A percentile compares a stretch with the other conserved stretches of the same genome.
Conservation (phyloP, 441 rosid species). For the Corymbia calophylla region DNA sequence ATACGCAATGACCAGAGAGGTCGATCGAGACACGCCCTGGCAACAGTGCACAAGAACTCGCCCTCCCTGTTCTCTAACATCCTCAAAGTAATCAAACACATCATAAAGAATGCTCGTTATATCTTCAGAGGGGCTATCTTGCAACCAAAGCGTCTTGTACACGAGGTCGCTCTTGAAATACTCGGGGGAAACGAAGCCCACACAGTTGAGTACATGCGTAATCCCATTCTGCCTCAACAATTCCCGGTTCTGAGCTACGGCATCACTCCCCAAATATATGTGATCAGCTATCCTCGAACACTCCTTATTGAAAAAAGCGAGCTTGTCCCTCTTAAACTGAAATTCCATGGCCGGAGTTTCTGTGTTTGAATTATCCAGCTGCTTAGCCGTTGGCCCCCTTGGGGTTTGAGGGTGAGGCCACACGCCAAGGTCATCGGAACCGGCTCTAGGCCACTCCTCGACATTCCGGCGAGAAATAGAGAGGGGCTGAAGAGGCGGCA, state of each 20-base stretch:
- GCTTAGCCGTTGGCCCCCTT: conserved; percentile 20
- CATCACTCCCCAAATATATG: conserved; percentile 64
- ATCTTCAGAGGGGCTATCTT: conserved; percentile 69
- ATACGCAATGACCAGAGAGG: conserved; percentile 73
- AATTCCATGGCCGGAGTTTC: conserved; percentile 40
- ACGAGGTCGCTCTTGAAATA: conserved; percentile 74
- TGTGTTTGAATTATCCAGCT: conserved; percentile 13
- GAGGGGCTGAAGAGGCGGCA: conserved; percentile 67
- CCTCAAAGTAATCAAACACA: conserved; percentile 83
- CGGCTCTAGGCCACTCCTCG: conserved; percentile 79
- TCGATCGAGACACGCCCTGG: conserved; percentile 70
- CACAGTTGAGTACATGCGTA: conserved; percentile 72
- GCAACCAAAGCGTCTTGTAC: conserved; percentile 75
- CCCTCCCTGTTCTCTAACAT: conserved; percentile 65
- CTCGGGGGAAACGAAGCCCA: conserved; percentile 75
- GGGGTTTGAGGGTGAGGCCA: conserved; percentile 81
- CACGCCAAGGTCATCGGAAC: conserved; percentile 75
- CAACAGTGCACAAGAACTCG: conserved; percentile 71
- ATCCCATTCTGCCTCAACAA: conserved; percentile 55
- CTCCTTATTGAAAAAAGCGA: conserved; percentile 70
- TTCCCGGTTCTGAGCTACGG: conserved; percentile 63
- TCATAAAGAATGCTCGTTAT: conserved; percentile 71
- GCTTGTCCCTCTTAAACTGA: conserved; percentile 59
- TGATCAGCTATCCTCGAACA: conserved; percentile 70
- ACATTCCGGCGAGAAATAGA: conserved; percentile 35